Base-by-base conservation (phyloP, 441 rosid species). In the Gossypium trilobum region DNA sequence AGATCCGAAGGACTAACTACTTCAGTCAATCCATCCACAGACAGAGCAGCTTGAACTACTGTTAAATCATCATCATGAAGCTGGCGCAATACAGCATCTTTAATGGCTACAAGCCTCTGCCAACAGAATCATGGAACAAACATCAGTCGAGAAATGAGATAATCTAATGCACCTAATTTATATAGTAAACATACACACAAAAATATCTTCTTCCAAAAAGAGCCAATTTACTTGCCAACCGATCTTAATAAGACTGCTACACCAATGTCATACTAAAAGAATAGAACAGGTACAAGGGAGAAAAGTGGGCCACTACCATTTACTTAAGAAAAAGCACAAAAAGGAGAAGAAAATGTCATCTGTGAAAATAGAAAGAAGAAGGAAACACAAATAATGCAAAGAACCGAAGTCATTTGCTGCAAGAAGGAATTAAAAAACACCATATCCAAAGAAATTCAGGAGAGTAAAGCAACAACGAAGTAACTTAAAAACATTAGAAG, bases 21-120 rank as follows among this genome's bases (percentile, higher is more conserved):
- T 74, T 82, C 86, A 14, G 94, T 77, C 78, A 91, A 79, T 55
- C 86, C 89, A 71, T 89, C 87, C 52, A 93, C 63, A 61, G 91
- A 86, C 71, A 93, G 75, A 77, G 92, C 93, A 74, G 90, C 91
- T 80, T 78, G 83, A 77, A 96, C 93, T 62, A 96, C 88, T 62
- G 88, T 82, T 68, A 91, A 81, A 81, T 96, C 99, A 80, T 86
- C 88, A 83, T 96, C 98, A 60, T 74, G 79, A 75, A 96, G 91
- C 76, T 90, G 97, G 80, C 83, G 80, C 76, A 90, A 67, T 69
- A 96, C 73, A 31, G 87, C 90, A 79, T 90, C 96, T 80, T 83
- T 87, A 82, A 96, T 78, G 31, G 82, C 82, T 68, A 78, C 81
- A 75, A 91, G 79, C 74, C 84, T 87, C 99, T 96, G 92, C 72